Evolutionary conservation across 2,329 filamentous ascomycete genomes (phyloP).

Genomic region (Bipolaris gigantea): DNA sequence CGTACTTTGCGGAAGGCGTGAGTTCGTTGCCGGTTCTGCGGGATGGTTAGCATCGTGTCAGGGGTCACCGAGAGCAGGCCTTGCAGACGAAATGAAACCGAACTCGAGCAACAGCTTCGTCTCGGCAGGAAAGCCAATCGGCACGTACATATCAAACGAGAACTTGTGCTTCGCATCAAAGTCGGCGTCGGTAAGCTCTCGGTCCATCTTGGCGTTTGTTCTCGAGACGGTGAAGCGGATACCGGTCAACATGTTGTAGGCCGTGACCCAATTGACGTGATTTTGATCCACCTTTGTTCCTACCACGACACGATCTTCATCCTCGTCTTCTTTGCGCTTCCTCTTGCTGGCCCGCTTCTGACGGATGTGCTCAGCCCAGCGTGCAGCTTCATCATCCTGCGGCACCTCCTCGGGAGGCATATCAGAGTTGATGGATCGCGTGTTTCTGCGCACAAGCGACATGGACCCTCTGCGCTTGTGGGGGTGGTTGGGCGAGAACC

Average conservation of each 20-base stretch:
- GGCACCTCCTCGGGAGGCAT: constrained; percentile 78
- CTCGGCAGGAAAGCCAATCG: constrained; percentile 21
- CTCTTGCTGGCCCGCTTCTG: constrained; percentile 89
- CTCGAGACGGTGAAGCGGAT: constrained; percentile 96
- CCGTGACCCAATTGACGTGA: constrained; percentile 95
- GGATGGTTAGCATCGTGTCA: constrained; percentile 34
- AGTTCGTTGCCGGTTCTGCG: constrained; percentile 88
- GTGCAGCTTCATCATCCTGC: constrained; percentile 85
- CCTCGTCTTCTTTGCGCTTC: constrained; percentile 82
- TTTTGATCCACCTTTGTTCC: constrained; percentile 97
- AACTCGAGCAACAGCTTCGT: constrained; percentile 18
- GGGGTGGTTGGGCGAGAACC: constrained; percentile 73
- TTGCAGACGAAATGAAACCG: constrained; percentile 16
- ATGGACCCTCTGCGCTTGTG: constrained; percentile 77
- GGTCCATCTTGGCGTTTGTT: constrained; percentile 95
- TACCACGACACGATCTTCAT: constrained; percentile 85
- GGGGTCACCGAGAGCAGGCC: constrained; percentile 3
- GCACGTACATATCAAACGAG: constrained; percentile 90
- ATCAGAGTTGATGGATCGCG: constrained; percentile 84
- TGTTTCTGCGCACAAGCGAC: constrained; percentile 76
- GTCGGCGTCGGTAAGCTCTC: constrained; percentile 84
- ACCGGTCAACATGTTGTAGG: constrained; percentile 99
- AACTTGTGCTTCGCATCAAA: constrained; percentile 96
- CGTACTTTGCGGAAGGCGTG: constrained; percentile 97
- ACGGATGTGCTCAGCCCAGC: constrained; percentile 90